These are phyloP conservation scores for Leptographium radiaticola DNA, from an alignment of 2,329 filamentous ascomycete genomes.

Conservation along the genomic window DNA sequence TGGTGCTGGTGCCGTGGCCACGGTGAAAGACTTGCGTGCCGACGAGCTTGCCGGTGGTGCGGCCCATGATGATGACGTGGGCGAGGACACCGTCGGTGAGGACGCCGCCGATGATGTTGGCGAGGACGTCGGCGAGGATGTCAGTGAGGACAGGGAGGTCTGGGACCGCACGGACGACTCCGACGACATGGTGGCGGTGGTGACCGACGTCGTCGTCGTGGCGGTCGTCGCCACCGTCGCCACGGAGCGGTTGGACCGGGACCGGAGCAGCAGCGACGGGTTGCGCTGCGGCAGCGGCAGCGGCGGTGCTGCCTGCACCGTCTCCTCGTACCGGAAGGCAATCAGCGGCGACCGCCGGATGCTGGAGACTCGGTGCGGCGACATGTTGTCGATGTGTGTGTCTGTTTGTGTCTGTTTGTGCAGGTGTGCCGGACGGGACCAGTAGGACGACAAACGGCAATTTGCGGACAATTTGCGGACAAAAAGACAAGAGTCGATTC, in stretches of 20 bases:
- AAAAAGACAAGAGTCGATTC: too few species aligned
- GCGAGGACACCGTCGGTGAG: background rate
- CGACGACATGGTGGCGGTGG: constrained; percentile 12
- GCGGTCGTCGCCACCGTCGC: constrained; percentile 5
- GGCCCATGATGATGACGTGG: background rate
- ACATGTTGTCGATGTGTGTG: constrained; percentile 15
- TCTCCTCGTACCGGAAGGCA: constrained; percentile 48
- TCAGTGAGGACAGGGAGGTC: background rate
- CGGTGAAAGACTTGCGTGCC: background rate
- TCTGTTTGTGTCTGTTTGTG: background rate
- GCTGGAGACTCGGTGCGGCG: constrained; percentile 28
- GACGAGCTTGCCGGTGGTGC: background rate
- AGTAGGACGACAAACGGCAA: too few species aligned
- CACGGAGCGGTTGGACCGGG: constrained; percentile 14
- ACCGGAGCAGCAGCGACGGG: constrained; percentile 19
- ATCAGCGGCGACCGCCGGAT: constrained; percentile 33
- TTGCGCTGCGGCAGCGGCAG: constrained; percentile 35
- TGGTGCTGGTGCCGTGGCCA: background rate
- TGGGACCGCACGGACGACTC: constrained; percentile 6
- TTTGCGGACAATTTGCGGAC: too few species aligned
- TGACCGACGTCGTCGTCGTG: constrained; percentile 9
- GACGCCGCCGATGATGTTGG: constrained; percentile 1
- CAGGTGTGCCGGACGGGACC: too few species aligned
- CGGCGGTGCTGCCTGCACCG: constrained; percentile 42
- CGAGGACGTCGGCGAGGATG: background rate